Conservation (phyloP, 208 protist genomes). For the Leishmania lainsoni region DNA sequence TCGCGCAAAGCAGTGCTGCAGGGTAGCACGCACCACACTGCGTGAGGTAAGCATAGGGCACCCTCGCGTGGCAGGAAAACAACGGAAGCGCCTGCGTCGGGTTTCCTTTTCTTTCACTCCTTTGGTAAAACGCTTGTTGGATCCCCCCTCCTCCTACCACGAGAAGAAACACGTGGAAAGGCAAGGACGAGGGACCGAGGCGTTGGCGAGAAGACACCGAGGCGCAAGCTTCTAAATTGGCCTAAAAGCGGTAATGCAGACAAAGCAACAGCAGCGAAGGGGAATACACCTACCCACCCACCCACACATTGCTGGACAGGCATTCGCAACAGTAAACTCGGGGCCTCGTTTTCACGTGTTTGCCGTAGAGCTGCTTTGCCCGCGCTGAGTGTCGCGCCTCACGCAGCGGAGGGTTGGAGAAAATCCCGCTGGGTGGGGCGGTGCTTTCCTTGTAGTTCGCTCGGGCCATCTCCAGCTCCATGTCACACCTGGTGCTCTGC, state of each 20-base stretch:
- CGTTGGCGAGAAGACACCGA: too few relatives aligned
- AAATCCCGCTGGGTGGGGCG: not conserved
- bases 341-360: not conserved
- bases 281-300: not conserved
- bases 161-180: not conserved
- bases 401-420: slow-evolving; percentile 8
- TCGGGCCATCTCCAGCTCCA: slow-evolving; percentile 10
- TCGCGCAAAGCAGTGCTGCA: not conserved
- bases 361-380: not conserved
- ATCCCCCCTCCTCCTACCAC: not conserved
- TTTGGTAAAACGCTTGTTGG: not conserved
- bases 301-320: not conserved
- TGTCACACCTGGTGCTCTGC: slow-evolving; percentile 6
- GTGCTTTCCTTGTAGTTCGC: not conserved
- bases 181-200: not conserved
- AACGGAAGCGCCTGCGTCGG: not conserved
- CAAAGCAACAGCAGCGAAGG: not conserved
- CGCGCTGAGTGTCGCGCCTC: not conserved
- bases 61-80: not conserved
- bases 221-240: not conserved
- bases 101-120: not conserved
- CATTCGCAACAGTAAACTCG: not conserved
- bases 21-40: not conserved
- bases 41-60: not conserved
- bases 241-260: not conserved